Base-by-base conservation (phyloP, 352 stramenopile species). In the Globisporangium takayamanum region DNA sequence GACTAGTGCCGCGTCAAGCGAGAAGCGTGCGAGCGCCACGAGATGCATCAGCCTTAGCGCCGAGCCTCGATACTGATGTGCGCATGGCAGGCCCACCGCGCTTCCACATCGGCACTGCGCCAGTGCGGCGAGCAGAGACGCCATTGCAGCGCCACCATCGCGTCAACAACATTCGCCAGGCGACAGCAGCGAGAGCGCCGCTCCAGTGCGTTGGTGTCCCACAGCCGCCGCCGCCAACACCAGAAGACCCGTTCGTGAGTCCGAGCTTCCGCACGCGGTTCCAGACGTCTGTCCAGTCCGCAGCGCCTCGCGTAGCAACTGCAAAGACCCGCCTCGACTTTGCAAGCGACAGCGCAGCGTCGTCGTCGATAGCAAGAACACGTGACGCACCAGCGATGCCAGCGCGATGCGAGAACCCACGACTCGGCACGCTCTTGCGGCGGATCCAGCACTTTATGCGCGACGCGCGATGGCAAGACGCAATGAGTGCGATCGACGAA, bases 211-310 rank as follows among this genome's bases (percentile, higher is more conserved):
- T 8, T 36, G 30, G 30, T 2, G 39, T 45, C 2, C 20, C 30
- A 3, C 28, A 25, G 50, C 20, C 50, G n/a, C n/a, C 20, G 28
- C 20, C n/a, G 10, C 50, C 33, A 20, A 55, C 50, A 22, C 50
- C 50, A 10, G 30, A n/a, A 6, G 50, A 46, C 20, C 39, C 37
- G 18, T 58, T 58, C 39, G 14, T 50, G 30, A 47, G 50, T 30
- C 50, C 50, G 42, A 55, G 50, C 50, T 46, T 55, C 20, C 53
- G 53, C 8, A 11, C 53, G 39, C 41, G 53, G 10, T 47, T 55
- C 25, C 12, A 30, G 18, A 7, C 11, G 14, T n/a, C 50, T 45
- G 33, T 55, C 10, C 50, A 30, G 8, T 55, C 50, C 26, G 12
- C 30, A 46, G 28, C 41, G n/a, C 50, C 50, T 36, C 30, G 30